Evolutionary conservation across 2,329 filamentous ascomycete genomes (phyloP).

Genomic region (Penicillium aurantiogriseum): DNA sequence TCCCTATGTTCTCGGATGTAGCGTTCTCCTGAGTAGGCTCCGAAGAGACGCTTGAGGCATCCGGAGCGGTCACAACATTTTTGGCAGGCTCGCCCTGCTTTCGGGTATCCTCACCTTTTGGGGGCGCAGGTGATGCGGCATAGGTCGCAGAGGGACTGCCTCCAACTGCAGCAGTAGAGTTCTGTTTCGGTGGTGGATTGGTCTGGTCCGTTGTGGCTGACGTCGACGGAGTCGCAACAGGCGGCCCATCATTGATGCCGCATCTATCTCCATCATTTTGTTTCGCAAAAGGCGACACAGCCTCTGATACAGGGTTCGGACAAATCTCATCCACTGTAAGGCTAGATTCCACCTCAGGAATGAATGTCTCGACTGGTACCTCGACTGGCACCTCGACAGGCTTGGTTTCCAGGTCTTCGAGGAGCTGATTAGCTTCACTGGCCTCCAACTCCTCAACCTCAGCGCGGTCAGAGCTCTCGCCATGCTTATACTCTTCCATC

Average conservation of each 20-base stretch:
- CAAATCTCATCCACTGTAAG: conserved; percentile 12
- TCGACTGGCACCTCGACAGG: conserved; percentile 24
- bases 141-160: conserved; percentile 6
- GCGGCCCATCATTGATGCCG: conserved; percentile 17
- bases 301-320: conserved; percentile 14
- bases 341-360: conserved; percentile 8
- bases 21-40: conserved; percentile 24
- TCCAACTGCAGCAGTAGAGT: conserved; percentile 9
- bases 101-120: conserved; percentile 19
- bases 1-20: conserved; percentile 25
- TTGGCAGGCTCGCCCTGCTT: conserved; percentile 21
- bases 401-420: conserved; percentile 16
- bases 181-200: conserved; percentile 16
- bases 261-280: conserved; percentile 12
- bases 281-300: conserved; percentile 17
- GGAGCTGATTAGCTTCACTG: conserved; percentile 22
- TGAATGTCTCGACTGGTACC: conserved; percentile 22
- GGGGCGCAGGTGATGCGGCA: conserved; percentile 5
- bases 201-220: conserved; percentile 17
- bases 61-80: conserved; percentile 15
- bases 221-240: conserved; percentile 15
- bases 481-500: conserved; percentile 90
- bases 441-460: conserved; percentile 61
- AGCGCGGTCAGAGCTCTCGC: conserved; percentile 64
- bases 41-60: conserved; percentile 15